These are phyloP conservation scores for Xerocomellus amylosporus DNA, from an alignment of 768 basidiomycete species.

Conservation along the genomic window DNA sequence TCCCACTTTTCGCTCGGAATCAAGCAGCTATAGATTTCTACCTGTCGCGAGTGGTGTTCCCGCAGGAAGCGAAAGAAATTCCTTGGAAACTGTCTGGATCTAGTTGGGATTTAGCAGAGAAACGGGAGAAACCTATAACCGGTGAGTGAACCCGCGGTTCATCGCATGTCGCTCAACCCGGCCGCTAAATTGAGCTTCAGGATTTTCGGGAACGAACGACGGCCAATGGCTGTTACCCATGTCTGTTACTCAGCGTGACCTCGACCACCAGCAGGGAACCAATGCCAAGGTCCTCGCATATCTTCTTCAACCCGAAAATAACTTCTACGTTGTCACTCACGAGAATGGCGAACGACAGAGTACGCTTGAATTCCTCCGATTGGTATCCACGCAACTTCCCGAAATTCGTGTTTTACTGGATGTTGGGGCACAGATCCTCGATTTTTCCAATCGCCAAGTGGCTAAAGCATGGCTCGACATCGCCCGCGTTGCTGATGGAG, in stretches of 20 bases:
- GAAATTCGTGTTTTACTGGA: conserved; percentile 47
- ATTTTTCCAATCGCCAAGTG: conserved; percentile 41
- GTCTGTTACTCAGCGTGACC: conserved; percentile 30
- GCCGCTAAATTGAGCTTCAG: neutral
- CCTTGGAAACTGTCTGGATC: conserved; percentile 27
- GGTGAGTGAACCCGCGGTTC: neutral
- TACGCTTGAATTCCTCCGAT: conserved; percentile 16
- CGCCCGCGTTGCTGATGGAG: conserved; percentile 9
- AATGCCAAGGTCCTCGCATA: conserved; percentile 39
- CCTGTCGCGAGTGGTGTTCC: conserved; percentile 35
- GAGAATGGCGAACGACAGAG: neutral
- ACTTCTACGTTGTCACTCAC: conserved; percentile 10
- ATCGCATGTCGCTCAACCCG: neutral
- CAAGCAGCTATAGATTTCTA: conserved; percentile 5
- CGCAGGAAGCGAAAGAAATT: conserved; percentile 32
- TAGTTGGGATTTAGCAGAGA: conserved; percentile 37
- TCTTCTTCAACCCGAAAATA: conserved; percentile 24
- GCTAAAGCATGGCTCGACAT: conserved; percentile 40
- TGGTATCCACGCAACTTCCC: conserved; percentile 32
- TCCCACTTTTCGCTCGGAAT: conserved; percentile 1
- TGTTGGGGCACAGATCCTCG: conserved; percentile 55
- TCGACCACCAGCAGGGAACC: conserved; percentile 30
- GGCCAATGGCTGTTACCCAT: conserved; percentile 35
- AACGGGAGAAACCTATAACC: conserved; percentile 5
- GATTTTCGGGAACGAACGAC: conserved; percentile 42